Base-by-base conservation (phyloP, 163 green algal species). In the Picocystis sp. region DNA sequence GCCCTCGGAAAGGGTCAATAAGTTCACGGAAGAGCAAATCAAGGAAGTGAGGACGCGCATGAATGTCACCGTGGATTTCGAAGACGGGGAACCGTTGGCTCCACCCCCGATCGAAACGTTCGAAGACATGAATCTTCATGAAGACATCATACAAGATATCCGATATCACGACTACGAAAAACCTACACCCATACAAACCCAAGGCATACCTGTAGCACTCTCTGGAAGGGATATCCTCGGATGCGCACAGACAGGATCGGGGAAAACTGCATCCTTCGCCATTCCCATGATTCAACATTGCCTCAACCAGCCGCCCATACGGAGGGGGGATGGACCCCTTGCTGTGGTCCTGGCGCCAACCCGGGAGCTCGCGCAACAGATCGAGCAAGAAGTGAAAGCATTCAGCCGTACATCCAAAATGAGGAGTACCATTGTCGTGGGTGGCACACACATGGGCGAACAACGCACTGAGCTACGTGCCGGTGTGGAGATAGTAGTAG, bases 61-160 rank as follows among this genome's bases (percentile, higher is more conserved):
- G 22, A 89, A 83, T 59, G 73, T 92, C 0, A 70, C 58, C 2
- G 76, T 86, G 14, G 63, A 83, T 17, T 57, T 76, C 2, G 24
- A 19, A 8, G 48, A 69, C 6, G 74, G 70, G 21, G 57, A 77
- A 50, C 52, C 62, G 3, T 23, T 57, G 3, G 45, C 66, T 2
- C 53, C 63, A 1, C n/a, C 67, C n/a, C 74, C 81, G 10, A 78
- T 92, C 25, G 81, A 92, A 60, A 78, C 69, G 1, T 92, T 92
- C 58, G 64, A 79, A 19, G 81, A 92, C 48, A 92, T 92, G 79
- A 74, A 73, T 45, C 60, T 90, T 22, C 71, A 86, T 43, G 11
- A 49, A 1, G 72, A 86, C 62, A 86, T 94, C 24, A 52, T 86
- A 25, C 42, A 58, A 17, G 81, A 86, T 53, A 73, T 79, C 34